Conservation (phyloP, 257 asterid genomes). For the Catharanthus roseus region DNA sequence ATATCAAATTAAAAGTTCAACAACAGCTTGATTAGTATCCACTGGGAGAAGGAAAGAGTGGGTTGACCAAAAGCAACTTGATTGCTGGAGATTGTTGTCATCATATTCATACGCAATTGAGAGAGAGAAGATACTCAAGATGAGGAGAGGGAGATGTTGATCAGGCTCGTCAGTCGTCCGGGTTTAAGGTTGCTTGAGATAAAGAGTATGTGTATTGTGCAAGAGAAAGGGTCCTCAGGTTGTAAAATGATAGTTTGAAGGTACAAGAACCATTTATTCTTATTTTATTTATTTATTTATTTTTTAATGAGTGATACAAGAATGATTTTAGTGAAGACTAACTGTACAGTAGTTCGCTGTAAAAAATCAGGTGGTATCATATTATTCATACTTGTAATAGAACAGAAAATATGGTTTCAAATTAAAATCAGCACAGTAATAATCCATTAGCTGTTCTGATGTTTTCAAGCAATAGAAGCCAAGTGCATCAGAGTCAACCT, state of each 20-base stretch:
- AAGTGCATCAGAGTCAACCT: too few species aligned
- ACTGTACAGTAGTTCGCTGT: conserved; percentile 13
- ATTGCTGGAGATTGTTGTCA: background rate
- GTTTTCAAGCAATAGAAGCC: background rate
- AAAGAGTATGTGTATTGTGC: background rate
- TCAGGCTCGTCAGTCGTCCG: background rate
- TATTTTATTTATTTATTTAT: too few species aligned
- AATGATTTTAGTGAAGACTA: background rate
- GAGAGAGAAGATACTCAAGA: background rate
- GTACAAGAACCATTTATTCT: background rate
- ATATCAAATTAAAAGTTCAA: background rate
- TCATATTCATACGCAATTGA: background rate
- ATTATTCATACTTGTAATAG: background rate
- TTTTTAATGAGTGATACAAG: too few species aligned
- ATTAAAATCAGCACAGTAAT: too few species aligned
- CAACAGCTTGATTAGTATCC: conserved; percentile 5
- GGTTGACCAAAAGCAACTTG: background rate
- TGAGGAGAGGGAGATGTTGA: background rate
- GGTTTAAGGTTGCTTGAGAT: background rate
- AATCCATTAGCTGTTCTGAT: background rate
- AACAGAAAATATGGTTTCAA: background rate
- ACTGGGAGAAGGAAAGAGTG: background rate
- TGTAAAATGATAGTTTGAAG: background rate
- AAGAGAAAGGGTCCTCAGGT: background rate
- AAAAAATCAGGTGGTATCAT: conserved; percentile 5